Conservation (phyloP, 768 basidiomycete species). For the Hericium coralloides region DNA sequence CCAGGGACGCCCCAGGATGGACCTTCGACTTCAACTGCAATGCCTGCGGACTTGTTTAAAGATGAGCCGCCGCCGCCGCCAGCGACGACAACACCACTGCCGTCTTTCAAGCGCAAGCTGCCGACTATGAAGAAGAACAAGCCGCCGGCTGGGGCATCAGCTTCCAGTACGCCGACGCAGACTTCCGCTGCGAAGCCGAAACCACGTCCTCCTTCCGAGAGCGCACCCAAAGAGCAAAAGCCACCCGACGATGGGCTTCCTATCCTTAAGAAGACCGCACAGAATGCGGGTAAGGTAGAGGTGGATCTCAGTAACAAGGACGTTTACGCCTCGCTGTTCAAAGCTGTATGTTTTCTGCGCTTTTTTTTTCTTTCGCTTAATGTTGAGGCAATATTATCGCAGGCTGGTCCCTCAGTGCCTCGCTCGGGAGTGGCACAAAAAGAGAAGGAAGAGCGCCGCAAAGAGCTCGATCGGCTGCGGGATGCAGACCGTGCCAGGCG, state of each 20-base stretch:
- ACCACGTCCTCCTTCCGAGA: background rate
- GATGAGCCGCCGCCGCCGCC: slow-evolving; percentile 4
- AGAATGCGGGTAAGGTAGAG: slow-evolving; percentile 10
- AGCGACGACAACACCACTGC: slow-evolving; percentile 2
- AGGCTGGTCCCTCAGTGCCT: slow-evolving; percentile 14
- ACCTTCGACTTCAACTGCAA: background rate
- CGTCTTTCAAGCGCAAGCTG: slow-evolving; percentile 13
- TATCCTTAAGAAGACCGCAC: slow-evolving; percentile 10
- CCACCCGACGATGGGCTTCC: slow-evolving; percentile 7
- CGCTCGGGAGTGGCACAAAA: slow-evolving; percentile 17
- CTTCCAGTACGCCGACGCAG: background rate
- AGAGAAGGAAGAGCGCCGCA: slow-evolving; percentile 19
- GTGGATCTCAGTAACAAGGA: slow-evolving; percentile 16
- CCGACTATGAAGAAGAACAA: slow-evolving; percentile 15
- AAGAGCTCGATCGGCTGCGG: slow-evolving; percentile 19
- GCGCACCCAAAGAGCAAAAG: slow-evolving; percentile 1
- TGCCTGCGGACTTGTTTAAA: slow-evolving; percentile 1
- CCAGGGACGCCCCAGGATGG: background rate
- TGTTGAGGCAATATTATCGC: background rate
- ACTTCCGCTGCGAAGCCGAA: slow-evolving; percentile 1
- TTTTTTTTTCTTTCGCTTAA: background rate
- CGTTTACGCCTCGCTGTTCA: slow-evolving; percentile 16
- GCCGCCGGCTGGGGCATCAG: slow-evolving; percentile 1
- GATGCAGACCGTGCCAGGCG: slow-evolving; percentile 20
- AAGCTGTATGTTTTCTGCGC: slow-evolving; percentile 10